Conservation (phyloP, 495 filamentous ascomycete species). For the Aspergillus affinis region DNA sequence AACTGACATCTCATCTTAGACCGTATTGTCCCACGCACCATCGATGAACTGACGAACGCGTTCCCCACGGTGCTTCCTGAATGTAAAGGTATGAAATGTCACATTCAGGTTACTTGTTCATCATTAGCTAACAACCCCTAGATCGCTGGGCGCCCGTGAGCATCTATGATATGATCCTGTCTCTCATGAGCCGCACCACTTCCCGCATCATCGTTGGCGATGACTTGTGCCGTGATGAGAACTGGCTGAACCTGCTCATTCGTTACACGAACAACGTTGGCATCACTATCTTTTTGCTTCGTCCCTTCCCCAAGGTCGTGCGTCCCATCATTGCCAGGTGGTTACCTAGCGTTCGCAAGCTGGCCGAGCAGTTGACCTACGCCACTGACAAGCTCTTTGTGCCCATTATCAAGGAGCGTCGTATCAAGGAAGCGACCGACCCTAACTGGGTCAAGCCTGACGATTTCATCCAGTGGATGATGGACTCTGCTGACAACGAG, state of each 20-base stretch:
- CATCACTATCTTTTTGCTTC: conserved; percentile 28
- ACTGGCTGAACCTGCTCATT: conserved; percentile 54
- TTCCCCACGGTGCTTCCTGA: conserved; percentile 26
- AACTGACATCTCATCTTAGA: conserved; percentile 12
- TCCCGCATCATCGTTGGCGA: conserved; percentile 58
- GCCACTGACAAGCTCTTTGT: conserved; percentile 31
- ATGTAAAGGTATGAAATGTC: conserved; percentile 27
- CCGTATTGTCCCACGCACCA: conserved; percentile 27
- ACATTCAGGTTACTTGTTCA: background rate
- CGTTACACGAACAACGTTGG: conserved; percentile 55
- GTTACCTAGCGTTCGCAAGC: conserved; percentile 28
- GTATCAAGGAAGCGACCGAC: conserved; percentile 18
- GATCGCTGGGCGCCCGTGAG: conserved; percentile 23
- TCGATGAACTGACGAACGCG: conserved; percentile 30
- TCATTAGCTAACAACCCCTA: background rate
- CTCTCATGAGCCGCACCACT: conserved; percentile 54
- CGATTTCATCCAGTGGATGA: conserved; percentile 43
- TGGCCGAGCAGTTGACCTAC: conserved; percentile 23
- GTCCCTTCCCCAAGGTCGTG: conserved; percentile 35
- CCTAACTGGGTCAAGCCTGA: conserved; percentile 29
- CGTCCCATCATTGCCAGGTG: conserved; percentile 33
- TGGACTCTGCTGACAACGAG: conserved; percentile 30
- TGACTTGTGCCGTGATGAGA: conserved; percentile 49
- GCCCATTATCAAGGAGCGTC: conserved; percentile 31
- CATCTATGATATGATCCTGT: conserved; percentile 27